A percentile compares a stretch with the other conserved stretches of the same genome.
Evolutionary conservation across 495 filamentous ascomycete genomes (phyloP).

Genomic region (Talaromyces liani): DNA sequence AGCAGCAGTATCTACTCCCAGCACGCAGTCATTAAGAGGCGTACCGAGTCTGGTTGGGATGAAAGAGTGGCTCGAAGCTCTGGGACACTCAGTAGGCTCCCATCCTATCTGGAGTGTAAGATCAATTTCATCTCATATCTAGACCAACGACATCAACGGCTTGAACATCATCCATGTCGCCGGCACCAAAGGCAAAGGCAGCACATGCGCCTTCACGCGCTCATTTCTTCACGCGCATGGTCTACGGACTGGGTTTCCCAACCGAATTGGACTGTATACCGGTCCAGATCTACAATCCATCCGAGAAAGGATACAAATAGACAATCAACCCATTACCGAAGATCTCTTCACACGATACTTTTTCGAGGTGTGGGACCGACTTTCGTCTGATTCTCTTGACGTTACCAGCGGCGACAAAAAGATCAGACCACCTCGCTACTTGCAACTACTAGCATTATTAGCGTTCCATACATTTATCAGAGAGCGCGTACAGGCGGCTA

Average conservation of each 20-base stretch:
- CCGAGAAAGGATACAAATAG: conserved; percentile 58
- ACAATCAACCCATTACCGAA: conserved; percentile 42
- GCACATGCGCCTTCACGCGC: conserved; percentile 39
- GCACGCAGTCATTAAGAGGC: conserved; percentile 11
- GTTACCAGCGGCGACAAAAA: not conserved
- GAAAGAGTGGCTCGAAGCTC: conserved; percentile 19
- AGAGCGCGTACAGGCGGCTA: conserved; percentile 61
- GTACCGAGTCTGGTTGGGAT: conserved; percentile 19
- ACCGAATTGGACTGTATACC: conserved; percentile 56
- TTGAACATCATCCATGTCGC: conserved; percentile 40
- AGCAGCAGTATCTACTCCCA: not conserved
- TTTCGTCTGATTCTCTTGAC: conserved; percentile 21
- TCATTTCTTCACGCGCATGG: conserved; percentile 28
- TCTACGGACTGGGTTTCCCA: conserved; percentile 23
- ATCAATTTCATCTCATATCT: not conserved
- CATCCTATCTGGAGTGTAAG: too few relatives aligned
- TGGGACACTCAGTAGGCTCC: conserved; percentile 22
- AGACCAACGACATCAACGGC: conserved; percentile 20
- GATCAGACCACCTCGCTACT: conserved; percentile 43
- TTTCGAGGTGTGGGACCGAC: conserved; percentile 57
- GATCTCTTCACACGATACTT: conserved; percentile 53
- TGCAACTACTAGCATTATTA: conserved; percentile 62
- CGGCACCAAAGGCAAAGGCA: conserved; percentile 47
- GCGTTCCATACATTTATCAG: conserved; percentile 67
- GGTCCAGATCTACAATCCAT: conserved; percentile 55